Evolutionary conservation across 2,329 filamentous ascomycete genomes (phyloP).

Genomic region (Periconia sp.): DNA sequence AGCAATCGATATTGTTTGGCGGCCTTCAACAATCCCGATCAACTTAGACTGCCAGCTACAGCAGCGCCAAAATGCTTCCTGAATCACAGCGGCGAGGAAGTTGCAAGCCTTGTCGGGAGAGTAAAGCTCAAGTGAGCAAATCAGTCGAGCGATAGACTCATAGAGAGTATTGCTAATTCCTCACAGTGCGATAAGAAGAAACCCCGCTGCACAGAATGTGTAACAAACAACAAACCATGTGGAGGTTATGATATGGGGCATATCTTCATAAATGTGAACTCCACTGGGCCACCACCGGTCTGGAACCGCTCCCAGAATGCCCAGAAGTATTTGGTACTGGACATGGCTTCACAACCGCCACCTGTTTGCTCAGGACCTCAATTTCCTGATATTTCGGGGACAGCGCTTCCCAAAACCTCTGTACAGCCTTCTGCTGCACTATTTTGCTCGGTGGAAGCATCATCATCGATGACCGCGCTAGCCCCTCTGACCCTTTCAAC

Average conservation of each 20-base stretch:
- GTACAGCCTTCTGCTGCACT: background rate
- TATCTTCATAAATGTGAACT: slow-evolving; percentile 29
- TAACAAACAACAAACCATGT: slow-evolving; percentile 19
- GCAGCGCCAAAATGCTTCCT: slow-evolving; percentile 21
- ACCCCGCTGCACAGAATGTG: slow-evolving; percentile 25
- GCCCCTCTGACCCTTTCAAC: slow-evolving; percentile 1
- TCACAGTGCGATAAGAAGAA: slow-evolving; percentile 28
- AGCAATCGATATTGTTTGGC: too few relatives aligned
- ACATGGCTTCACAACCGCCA: slow-evolving; percentile 21
- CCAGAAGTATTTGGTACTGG: slow-evolving; percentile 27
- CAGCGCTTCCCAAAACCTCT: slow-evolving; percentile 1
- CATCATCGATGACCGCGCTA: slow-evolving; percentile 5
- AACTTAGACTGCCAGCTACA: too few relatives aligned
- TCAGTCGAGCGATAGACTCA: background rate
- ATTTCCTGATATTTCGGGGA: slow-evolving; percentile 3
- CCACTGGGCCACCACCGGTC: slow-evolving; percentile 20
- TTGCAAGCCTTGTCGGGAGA: slow-evolving; percentile 24
- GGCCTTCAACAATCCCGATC: too few relatives aligned
- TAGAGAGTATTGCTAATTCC: slow-evolving; percentile 4
- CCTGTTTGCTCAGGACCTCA: slow-evolving; percentile 10
- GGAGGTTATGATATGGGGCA: slow-evolving; percentile 25
- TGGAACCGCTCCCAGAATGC: slow-evolving; percentile 27
- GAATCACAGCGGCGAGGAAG: slow-evolving; percentile 12
- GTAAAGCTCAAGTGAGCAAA: slow-evolving; percentile 12
- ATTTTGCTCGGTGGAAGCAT: slow-evolving; percentile 3